A percentile compares a stretch with the other conserved stretches of the same genome.
phyloP scores from a whole-genome alignment of 495 filamentous ascomycete species.

The Penicillium turbatum region DNA sequence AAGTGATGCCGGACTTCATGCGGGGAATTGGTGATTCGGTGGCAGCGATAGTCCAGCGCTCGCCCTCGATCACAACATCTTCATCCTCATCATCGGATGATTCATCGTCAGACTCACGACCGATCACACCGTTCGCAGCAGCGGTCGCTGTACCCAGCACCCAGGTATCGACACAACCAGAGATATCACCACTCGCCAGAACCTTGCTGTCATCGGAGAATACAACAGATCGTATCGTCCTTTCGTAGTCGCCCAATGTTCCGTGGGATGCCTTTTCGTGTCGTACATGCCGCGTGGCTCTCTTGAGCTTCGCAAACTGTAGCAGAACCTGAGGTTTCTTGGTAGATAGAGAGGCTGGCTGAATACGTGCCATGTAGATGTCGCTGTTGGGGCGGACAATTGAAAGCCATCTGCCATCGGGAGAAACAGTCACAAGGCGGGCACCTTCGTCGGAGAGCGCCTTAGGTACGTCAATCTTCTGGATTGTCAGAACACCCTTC shows the following conservation, averaged over 20 bases:
- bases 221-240: constrained; percentile 64
- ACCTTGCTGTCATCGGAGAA: constrained; percentile 82
- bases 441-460: constrained; percentile 54
- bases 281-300: constrained; percentile 52
- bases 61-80: constrained; percentile 38
- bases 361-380: constrained; percentile 44
- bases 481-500: constrained; percentile 56
- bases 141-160: constrained; percentile 56
- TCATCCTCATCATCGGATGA: constrained; percentile 49
- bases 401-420: constrained; percentile 53
- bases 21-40: constrained; percentile 70
- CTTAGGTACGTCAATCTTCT: constrained; percentile 60
- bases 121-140: constrained; percentile 25
- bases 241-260: constrained; percentile 71
- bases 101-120: constrained; percentile 47
- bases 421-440: constrained; percentile 52
- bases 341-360: constrained; percentile 29
- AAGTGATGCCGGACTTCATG: constrained; percentile 61
- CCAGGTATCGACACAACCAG: constrained; percentile 86
- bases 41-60: constrained; percentile 64
- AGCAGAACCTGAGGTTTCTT: constrained; percentile 44
- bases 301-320: constrained; percentile 50
- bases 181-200: constrained; percentile 72
- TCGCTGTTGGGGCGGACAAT: constrained; percentile 49
- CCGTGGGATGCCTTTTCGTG: constrained; percentile 55